A percentile compares a stretch with the other conserved stretches of the same genome.
Conservation (phyloP, 2,329 filamentous ascomycete genomes). For the Aspergillus uvarum region DNA sequence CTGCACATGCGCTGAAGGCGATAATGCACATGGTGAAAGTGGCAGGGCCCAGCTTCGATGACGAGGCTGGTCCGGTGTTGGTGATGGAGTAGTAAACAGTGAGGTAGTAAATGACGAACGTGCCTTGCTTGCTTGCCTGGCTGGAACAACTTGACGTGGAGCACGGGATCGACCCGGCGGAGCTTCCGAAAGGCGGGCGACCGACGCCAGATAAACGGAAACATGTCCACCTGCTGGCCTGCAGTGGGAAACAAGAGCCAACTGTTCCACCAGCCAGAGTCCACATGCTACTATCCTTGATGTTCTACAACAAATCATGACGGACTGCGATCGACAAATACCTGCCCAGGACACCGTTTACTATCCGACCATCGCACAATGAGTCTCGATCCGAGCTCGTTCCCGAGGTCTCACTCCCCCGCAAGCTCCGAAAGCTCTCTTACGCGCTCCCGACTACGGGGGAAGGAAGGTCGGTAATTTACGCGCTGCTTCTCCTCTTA, state of each 20-base stretch:
- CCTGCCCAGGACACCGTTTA: constrained; percentile 21
- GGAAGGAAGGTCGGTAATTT: constrained; percentile 67
- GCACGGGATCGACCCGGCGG: constrained; percentile 1
- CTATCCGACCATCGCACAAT: constrained; percentile 37
- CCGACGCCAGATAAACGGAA: constrained; percentile 8
- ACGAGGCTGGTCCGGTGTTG: not conserved
- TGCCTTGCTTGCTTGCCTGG: not conserved
- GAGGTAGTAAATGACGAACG: not conserved
- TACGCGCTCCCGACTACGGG: constrained; percentile 73
- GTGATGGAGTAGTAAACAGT: not conserved
- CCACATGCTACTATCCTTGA: constrained; percentile 9
- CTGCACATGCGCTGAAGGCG: not conserved
- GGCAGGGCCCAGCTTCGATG: not conserved
- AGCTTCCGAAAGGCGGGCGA: constrained; percentile 5
- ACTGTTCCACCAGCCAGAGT: constrained; percentile 3
- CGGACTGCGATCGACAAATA: constrained; percentile 25
- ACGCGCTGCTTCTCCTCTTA: not conserved
- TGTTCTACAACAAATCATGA: constrained; percentile 38
- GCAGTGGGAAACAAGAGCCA: not conserved
- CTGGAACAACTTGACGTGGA: not conserved
- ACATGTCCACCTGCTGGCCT: constrained; percentile 3
- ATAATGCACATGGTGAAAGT: not conserved
- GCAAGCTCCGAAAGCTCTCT: constrained; percentile 81
- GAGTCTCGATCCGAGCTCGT: constrained; percentile 44
- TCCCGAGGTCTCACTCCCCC: constrained; percentile 60